Evolutionary conservation across 2,329 filamentous ascomycete species (phyloP).

Genomic region (Coniosporium tulheliwenetii): DNA sequence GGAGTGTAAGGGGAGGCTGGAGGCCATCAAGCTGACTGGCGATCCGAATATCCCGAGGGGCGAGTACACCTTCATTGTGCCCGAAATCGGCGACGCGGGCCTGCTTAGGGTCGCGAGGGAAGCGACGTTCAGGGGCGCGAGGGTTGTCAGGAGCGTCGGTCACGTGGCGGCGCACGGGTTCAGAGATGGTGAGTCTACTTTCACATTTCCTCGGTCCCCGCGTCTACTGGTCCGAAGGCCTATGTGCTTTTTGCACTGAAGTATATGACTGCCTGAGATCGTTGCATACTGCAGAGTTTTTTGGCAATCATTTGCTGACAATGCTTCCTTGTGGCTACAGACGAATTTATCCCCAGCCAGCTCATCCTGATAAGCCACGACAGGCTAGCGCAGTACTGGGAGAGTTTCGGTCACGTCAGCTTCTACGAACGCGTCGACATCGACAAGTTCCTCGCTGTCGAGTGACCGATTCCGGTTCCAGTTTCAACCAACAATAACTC

Average conservation of each 20-base stretch:
- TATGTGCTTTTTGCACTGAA: too few species aligned
- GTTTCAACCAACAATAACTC: too few species aligned
- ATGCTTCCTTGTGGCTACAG: conserved; percentile 25
- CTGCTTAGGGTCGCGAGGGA: conserved; percentile 50
- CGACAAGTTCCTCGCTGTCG: conserved; percentile 9
- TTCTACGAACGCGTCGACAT: conserved; percentile 33
- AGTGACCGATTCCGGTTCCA: background rate
- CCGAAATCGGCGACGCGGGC: conserved; percentile 57
- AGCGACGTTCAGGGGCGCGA: conserved; percentile 53
- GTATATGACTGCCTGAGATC: too few species aligned
- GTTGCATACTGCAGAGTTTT: too few species aligned
- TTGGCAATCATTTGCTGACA: too few species aligned
- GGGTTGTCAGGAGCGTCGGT: conserved; percentile 57
- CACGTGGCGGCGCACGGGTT: conserved; percentile 68
- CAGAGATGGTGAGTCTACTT: conserved; percentile 43
- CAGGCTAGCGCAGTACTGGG: conserved; percentile 69
- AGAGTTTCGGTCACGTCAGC: conserved; percentile 34
- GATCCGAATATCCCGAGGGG: conserved; percentile 82
- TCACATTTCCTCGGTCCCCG: too few species aligned
- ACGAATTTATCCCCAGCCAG: conserved; percentile 58
- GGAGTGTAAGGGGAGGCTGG: conserved; percentile 50
- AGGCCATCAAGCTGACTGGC: conserved; percentile 82
- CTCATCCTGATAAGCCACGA: conserved; percentile 68
- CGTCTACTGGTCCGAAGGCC: too few species aligned
- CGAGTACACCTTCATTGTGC: conserved; percentile 64